phyloP scores from a whole-genome alignment of 2,329 filamentous ascomycete species.

The Tolypocladium album region DNA sequence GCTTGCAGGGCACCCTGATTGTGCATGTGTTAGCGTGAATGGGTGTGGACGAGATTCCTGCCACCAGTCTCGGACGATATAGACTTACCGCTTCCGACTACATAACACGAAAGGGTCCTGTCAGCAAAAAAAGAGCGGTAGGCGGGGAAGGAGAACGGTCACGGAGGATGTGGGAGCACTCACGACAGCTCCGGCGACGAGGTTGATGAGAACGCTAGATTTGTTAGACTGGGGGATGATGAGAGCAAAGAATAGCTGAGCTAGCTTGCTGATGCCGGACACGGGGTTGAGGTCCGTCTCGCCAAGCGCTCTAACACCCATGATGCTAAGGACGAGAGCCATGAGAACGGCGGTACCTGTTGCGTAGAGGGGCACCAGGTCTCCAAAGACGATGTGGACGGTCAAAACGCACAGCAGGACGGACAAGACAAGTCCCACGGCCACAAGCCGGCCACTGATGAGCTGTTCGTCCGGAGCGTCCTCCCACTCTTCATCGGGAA shows the following conservation, averaged over 20 bases:
- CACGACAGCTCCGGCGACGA: conserved; percentile 79
- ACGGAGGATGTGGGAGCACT: not conserved
- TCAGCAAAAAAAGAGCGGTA: not conserved
- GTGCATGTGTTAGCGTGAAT: not conserved
- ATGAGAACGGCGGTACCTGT: conserved; percentile 73
- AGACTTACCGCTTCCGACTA: conserved; percentile 29
- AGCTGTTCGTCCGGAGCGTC: conserved; percentile 81
- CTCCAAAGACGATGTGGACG: conserved; percentile 74
- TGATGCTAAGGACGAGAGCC: conserved; percentile 67
- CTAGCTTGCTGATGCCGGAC: conserved; percentile 91
- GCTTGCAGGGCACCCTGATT: conserved; percentile 70
- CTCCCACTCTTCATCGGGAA: conserved; percentile 38
- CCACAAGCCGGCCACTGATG: conserved; percentile 60
- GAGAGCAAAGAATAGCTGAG: conserved; percentile 88
- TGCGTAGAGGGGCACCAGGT: conserved; percentile 67
- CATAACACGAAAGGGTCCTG: not conserved
- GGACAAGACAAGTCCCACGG: conserved; percentile 65
- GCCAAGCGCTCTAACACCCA: conserved; percentile 57
- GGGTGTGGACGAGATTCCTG: too few species aligned
- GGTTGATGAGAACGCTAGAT: conserved; percentile 87
- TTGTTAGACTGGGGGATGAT: conserved; percentile 72
- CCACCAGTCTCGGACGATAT: not conserved
- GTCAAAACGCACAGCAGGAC: conserved; percentile 70
- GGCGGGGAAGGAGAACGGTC: not conserved
- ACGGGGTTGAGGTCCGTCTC: conserved; percentile 95